Base-by-base conservation (phyloP, 441 rosid genomes). In the Pelargonium myrrhifolium region DNA sequence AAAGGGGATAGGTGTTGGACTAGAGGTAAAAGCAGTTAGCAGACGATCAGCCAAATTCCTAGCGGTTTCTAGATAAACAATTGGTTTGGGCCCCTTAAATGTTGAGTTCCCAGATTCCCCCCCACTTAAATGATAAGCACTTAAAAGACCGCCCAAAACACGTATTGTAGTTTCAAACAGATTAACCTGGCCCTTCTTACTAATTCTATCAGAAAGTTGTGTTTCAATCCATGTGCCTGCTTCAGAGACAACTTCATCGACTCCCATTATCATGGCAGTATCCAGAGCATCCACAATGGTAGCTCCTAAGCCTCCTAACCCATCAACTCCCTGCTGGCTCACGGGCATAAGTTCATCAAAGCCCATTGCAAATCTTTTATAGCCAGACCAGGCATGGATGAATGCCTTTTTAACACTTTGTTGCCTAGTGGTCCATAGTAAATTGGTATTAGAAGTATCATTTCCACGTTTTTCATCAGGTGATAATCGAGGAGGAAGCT, bases 211-310 rank as follows among this genome's bases (percentile, higher is more conserved):
- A 66, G 81, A 78, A 64, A 94, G 87, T 67, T 94, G 88, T 22
- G 79, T 71, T 76, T 92, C 94, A 71, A 94, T 72, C 98, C 99
- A 94, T 0, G 83, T 80, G 63, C 96, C 89, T 14, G 96, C 99
- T 77, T 89, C 98, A 56, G 87, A 85, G 64, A 86, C 94, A 64
- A 87, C 76, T 56, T 82, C 89, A 77, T 91, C 88, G 66, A 73
- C 83, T 66, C 90, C 96, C 98, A 94, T 94, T 76, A 94, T 89
- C 86, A 94, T 88, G 62, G 99, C 97, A 74, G 99, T 89, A 77
- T 94, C 99, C 71, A 94, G 95, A 72, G 95, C 88, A 83, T 91
- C 99, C 43, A 91, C 97, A 22, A 89, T 76, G 6, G 99, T 88
- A 40, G 98, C 99, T 74, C 98, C 99, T 21, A 92, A 81, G 66